A percentile compares a stretch with the other conserved stretches of the same genome.
These are phyloP conservation scores for Diplodia mutila DNA, from an alignment of 2,329 filamentous ascomycete species.

Conservation along the genomic window DNA sequence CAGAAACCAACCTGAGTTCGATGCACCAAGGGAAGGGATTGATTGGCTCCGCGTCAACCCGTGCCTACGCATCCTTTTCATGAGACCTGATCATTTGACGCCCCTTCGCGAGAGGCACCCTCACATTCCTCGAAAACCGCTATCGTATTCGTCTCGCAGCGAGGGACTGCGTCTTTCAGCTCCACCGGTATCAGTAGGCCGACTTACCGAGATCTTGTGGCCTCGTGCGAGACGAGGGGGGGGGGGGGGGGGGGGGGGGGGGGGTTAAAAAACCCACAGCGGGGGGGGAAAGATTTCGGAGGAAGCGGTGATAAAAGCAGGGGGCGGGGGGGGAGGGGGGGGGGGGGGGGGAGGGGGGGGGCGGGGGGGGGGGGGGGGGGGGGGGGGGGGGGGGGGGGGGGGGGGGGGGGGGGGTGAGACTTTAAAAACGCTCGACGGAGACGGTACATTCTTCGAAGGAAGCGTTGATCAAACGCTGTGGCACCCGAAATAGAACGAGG, in stretches of 20 bases:
- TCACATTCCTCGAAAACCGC: background rate
- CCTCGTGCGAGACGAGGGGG: constrained; percentile 20
- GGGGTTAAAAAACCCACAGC: background rate
- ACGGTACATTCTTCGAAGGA: background rate
- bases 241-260: too few species aligned
- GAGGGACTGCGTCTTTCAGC: background rate
- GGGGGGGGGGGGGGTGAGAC: constrained; percentile 13
- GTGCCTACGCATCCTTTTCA: constrained; percentile 4
- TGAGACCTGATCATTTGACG: constrained; percentile 17
- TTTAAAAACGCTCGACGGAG: background rate
- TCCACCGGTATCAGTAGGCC: background rate
- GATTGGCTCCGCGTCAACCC: constrained; percentile 6
- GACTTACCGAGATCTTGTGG: constrained; percentile 5
- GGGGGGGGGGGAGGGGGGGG: too few species aligned
- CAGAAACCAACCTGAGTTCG: constrained; percentile 9
- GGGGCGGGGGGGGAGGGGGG: too few species aligned
- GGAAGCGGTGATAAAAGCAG: too few species aligned
- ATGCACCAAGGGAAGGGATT: background rate
- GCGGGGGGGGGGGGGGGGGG: too few species aligned
- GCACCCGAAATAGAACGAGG: constrained; percentile 9
- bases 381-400: too few species aligned
- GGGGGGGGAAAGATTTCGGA: too few species aligned
- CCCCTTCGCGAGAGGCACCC: background rate
- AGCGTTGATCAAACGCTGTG: constrained; percentile 15
- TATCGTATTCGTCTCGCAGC: background rate